phyloP scores from a whole-genome alignment of 78 protist species.

The Tieghemostelium lacteum region DNA sequence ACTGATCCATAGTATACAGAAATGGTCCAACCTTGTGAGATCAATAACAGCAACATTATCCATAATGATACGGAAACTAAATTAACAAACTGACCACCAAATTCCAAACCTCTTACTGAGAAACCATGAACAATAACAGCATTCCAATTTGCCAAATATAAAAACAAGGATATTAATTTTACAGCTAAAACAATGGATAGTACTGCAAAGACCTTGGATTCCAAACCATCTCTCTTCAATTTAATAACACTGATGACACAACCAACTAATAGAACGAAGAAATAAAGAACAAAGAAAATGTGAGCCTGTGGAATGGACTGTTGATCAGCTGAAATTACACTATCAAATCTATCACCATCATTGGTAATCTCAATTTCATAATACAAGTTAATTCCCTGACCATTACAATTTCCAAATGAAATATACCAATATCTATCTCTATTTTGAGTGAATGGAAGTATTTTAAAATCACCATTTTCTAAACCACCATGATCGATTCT shows the following conservation, averaged over 20 bases:
- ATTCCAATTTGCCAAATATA: conserved; percentile 38
- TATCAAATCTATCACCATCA: conserved; percentile 49
- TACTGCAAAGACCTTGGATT: conserved; percentile 5
- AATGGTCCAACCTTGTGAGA: conserved; percentile 69
- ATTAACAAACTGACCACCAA: conserved; percentile 27
- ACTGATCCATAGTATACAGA: conserved; percentile 39
- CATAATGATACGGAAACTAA: conserved; percentile 13
- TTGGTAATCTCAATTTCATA: conserved; percentile 5
- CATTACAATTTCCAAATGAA: conserved; percentile 31
- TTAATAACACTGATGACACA: conserved; percentile 1
- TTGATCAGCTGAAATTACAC: conserved; percentile 31
- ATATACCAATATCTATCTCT: conserved; percentile 54
- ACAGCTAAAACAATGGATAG: conserved; percentile 2
- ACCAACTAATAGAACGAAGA: neutral
- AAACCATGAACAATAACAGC: neutral
- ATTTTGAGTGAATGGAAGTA: neutral
- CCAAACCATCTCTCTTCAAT: conserved; percentile 4
- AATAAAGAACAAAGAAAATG: conserved; percentile 18
- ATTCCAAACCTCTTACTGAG: neutral
- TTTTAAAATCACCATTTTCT: neutral
- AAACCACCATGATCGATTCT: neutral
- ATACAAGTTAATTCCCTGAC: neutral
- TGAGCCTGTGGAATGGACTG: conserved; percentile 64
- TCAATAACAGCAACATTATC: conserved; percentile 27
- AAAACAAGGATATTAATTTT: conserved; percentile 1